These are phyloP conservation scores for Phytophthora pseudosyringae DNA, from an alignment of 352 stramenopile species.

Conservation along the genomic window DNA sequence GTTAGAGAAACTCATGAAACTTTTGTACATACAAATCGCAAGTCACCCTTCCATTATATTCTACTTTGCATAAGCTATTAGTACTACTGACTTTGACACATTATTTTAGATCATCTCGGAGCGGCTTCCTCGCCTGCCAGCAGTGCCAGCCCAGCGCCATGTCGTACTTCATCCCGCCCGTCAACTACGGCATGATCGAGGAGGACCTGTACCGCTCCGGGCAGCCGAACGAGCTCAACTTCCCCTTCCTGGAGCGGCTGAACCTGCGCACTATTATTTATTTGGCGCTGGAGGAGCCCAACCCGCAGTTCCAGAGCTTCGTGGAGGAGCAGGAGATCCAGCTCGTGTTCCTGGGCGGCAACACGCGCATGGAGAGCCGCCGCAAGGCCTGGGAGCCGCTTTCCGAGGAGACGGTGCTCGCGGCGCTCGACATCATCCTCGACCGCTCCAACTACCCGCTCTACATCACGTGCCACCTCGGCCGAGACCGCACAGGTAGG, in stretches of 20 bases:
- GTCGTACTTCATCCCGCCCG: slow-evolving; percentile 93
- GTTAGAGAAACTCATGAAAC: slow-evolving; percentile 25
- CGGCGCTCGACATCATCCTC: slow-evolving; percentile 89
- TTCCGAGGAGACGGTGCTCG: slow-evolving; percentile 91
- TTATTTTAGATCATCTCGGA: not conserved
- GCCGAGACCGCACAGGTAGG: slow-evolving; percentile 88
- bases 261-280: slow-evolving; percentile 93
- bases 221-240: slow-evolving; percentile 93
- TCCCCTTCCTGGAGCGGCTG: slow-evolving; percentile 92
- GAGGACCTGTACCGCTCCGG: slow-evolving; percentile 92
- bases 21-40: slow-evolving; percentile 22
- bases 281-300: slow-evolving; percentile 89
- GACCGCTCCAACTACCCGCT: slow-evolving; percentile 91
- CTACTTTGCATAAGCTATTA: not conserved
- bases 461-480: slow-evolving; percentile 92
- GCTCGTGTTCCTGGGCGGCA: slow-evolving; percentile 85
- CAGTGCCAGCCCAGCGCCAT: slow-evolving; percentile 35
- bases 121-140: not conserved
- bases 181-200: slow-evolving; percentile 94
- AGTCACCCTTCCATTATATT: slow-evolving; percentile 7
- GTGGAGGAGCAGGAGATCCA: slow-evolving; percentile 92
- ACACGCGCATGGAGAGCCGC: slow-evolving; percentile 89
- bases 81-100: not conserved
- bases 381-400: slow-evolving; percentile 89
- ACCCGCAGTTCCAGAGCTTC: slow-evolving; percentile 91